Base-by-base conservation (phyloP, 2,329 filamentous ascomycete species). In the Clonostachys sp. region DNA sequence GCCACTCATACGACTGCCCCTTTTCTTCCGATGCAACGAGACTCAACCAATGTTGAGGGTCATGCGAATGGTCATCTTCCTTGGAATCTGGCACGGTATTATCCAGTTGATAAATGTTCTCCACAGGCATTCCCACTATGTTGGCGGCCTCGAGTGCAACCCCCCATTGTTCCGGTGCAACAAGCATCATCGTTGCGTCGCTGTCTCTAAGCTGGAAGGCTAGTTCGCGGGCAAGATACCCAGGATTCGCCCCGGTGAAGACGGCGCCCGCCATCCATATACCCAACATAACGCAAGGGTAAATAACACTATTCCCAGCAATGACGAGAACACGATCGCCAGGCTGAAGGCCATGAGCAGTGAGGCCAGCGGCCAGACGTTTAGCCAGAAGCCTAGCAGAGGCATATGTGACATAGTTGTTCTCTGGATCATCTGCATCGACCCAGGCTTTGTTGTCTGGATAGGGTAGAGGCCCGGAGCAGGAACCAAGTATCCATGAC, bases 231-330 rank as follows among this genome's bases (percentile, higher is more conserved):
- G 80, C 70, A 1, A 88, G 83, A 46, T 61, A 90, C 6, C 73
- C 75, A 1, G 86, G 86, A 51, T 89, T 90, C 2, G 86, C 86
- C 24, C 87, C 88, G 0, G 84, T 87, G 67, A 92, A 92, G 46
- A 92, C 71, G 2, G 86, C 87, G 5, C 87, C 87, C 0, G 88
- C 86, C 81, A 90, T 90, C 45, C 90, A 73, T 17, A 87, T 74
- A 14, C 88, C 88, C 63, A 90, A 73, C 46, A 91, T 80, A 2
- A 88, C 71, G 1, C 80, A 72, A 0, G 88, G 85, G 59, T 85
- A 89, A 68, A 86, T 89, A 13, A 92, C 64, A 54, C 78, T 84
- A 64, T 91, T 92, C 18, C 82, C 79, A 0, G 85, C 84, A 65
- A 86, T 91, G 17, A 92, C 67, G 42, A 92, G 68, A 5, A 92